phyloP scores from a whole-genome alignment of 2,329 filamentous ascomycete species.

The Alternaria infectoria region DNA sequence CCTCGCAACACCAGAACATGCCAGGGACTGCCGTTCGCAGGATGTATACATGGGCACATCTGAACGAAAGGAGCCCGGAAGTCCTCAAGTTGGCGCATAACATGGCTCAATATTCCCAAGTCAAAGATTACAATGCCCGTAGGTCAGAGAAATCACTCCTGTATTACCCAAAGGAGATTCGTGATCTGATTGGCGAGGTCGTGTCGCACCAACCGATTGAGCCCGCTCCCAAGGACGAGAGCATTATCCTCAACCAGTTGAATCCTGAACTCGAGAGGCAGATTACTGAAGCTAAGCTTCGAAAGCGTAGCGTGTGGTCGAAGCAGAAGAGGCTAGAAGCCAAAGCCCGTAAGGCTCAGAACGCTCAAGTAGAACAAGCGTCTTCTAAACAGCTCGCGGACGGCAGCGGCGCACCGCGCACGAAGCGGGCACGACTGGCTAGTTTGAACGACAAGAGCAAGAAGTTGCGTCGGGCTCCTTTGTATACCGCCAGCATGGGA shows the following conservation, averaged over 20 bases:
- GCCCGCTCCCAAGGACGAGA: conserved; percentile 36
- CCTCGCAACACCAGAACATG: conserved; percentile 23
- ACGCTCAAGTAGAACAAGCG: conserved; percentile 25
- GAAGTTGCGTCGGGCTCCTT: conserved; percentile 20
- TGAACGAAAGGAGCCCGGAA: conserved; percentile 53
- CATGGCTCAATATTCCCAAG: conserved; percentile 53
- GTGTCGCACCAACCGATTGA: conserved; percentile 23
- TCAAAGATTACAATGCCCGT: conserved; percentile 4
- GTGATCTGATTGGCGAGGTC: conserved; percentile 30
- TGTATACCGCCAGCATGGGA: conserved; percentile 4
- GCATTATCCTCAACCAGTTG: conserved; percentile 30
- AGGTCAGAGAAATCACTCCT: conserved; percentile 29
- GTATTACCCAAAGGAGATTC: conserved; percentile 43
- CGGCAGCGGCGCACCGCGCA: conserved; percentile 10
- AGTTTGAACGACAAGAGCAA: conserved; percentile 36
- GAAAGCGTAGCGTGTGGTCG: conserved; percentile 18
- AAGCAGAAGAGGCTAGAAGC: conserved; percentile 25
- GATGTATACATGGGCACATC: conserved; percentile 56
- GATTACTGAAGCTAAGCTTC: conserved; percentile 24
- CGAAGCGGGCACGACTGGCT: conserved; percentile 30
- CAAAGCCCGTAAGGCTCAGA: conserved; percentile 25
- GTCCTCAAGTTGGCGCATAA: conserved; percentile 58
- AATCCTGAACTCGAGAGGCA: conserved; percentile 29
- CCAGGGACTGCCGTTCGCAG: conserved; percentile 54
- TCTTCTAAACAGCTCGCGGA: conserved; percentile 12